Conservation (phyloP, 805 yeast species). For the Schwanniomyces pseudopolymorphus region DNA sequence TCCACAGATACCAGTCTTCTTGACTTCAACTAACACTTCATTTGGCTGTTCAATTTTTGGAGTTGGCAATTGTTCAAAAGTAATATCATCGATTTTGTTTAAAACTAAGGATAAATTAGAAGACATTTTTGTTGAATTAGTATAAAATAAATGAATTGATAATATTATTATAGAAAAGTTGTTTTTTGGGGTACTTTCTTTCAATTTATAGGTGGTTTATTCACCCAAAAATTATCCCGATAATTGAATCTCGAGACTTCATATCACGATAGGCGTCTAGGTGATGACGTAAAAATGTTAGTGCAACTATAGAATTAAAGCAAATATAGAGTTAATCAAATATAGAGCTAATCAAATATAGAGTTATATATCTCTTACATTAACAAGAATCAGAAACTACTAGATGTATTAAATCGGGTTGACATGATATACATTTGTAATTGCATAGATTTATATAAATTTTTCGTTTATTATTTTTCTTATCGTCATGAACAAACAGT, state of each 20-base stretch:
- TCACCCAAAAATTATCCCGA: conserved; percentile 5
- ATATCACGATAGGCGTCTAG: too few relatives aligned
- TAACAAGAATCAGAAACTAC: not conserved
- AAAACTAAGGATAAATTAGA: conserved; percentile 60
- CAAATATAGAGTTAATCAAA: too few relatives aligned
- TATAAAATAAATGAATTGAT: not conserved
- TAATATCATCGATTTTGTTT: conserved; percentile 60
- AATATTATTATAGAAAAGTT: not conserved
- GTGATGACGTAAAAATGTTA: not conserved
- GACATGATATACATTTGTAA: conserved; percentile 4
- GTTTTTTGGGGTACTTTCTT: not conserved
- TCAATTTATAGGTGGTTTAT: not conserved
- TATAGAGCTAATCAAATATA: not conserved
- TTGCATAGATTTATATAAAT: conserved; percentile 5
- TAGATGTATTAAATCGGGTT: not conserved
- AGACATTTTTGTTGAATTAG: conserved; percentile 14
- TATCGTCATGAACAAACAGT: conserved; percentile 5
- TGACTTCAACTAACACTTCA: conserved; percentile 71
- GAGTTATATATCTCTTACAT: too few relatives aligned
- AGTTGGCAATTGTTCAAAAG: conserved; percentile 64
- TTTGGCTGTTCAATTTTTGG: conserved; percentile 63
- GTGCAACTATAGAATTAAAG: too few relatives aligned
- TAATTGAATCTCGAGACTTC: not conserved
- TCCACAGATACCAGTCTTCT: conserved; percentile 87
- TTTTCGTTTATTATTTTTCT: conserved; percentile 2